A percentile compares a stretch with the other conserved stretches of the same genome.
phyloP scores from a whole-genome alignment of 2,329 filamentous ascomycete genomes.

The Diaporthe humulicola region DNA sequence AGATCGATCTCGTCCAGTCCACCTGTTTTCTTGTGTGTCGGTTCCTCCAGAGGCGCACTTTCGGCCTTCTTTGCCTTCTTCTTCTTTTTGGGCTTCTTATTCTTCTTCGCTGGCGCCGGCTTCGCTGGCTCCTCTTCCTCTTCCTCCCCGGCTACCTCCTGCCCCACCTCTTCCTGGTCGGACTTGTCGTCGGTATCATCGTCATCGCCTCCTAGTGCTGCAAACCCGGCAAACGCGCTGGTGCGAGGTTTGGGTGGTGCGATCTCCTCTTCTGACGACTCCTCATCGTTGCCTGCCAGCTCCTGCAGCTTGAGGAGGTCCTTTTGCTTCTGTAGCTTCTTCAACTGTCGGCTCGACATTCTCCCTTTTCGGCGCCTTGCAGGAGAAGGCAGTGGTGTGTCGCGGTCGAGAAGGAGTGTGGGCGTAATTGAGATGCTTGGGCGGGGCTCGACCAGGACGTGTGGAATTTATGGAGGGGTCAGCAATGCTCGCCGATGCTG shows the following conservation, averaged over 20 bases:
- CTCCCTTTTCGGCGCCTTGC: constrained; percentile 10
- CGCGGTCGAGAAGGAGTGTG: neutral
- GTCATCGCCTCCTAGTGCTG: constrained; percentile 61
- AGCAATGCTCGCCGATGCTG: constrained; percentile 34
- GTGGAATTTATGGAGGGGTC: constrained; percentile 22
- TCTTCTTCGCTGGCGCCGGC: constrained; percentile 51
- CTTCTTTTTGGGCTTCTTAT: constrained; percentile 53
- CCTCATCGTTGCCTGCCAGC: constrained; percentile 35
- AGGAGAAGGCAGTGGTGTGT: neutral
- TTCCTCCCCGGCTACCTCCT: constrained; percentile 38
- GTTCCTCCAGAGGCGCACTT: constrained; percentile 42
- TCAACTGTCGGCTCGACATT: constrained; percentile 67
- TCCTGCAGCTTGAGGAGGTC: constrained; percentile 54
- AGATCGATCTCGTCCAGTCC: constrained; percentile 69
- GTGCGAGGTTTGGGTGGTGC: constrained; percentile 54
- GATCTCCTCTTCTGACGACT: constrained; percentile 49
- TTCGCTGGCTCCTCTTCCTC: constrained; percentile 42
- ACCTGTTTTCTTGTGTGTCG: constrained; percentile 38
- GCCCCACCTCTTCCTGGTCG: constrained; percentile 36
- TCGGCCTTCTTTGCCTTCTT: constrained; percentile 55
- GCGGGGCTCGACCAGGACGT: neutral
- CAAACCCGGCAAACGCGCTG: constrained; percentile 63
- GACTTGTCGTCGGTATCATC: constrained; percentile 45
- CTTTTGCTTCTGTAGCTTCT: constrained; percentile 65
- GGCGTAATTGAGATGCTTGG: neutral